Evolutionary conservation across 164 flowering plant genomes (phyloP), one percentile per base, ranked within the genome.

Genomic region (Vitis amurensis): DNA sequence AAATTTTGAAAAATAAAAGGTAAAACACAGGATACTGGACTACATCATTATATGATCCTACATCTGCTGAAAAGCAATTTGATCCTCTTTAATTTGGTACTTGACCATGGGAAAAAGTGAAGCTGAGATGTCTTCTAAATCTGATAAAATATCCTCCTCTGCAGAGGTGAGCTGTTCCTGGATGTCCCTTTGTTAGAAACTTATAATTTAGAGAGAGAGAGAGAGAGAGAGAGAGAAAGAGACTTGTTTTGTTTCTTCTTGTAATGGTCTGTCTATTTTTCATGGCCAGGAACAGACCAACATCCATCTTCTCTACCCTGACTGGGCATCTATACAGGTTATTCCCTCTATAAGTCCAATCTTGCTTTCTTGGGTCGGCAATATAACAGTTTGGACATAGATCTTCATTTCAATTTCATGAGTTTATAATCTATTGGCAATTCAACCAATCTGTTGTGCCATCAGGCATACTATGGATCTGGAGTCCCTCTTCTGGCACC

Each of bases 401-500:
- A 23, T 59, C 10, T 11, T 29, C 27, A 27, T 19, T 10, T 61
- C 11, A 11, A 60, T 12, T 53, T 12, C 9, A 11, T 63, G 10
- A 37, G 44, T 37, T 37, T 37, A 37, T 2, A 15, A 59, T 49
- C 4, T 50, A 27, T 3, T 29, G 37, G 58, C 3, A 2, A 29
- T 16, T 49, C 11, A 23, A 47, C 37, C 27, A 29, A 4, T 63
- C n/a, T 27, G 61, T 50, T 55, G 12, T 9, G 17, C 72, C 50
- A 76, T 50, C 76, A 82, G 85, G 83, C 85, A 58, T 82, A 75
- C 63, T 82, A 79, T 77, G 76, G 80, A 12, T 74, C 74, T 44
- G 83, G 82, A 37, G 66, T 78, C 50, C 50, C 78, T 64, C 15
- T 82, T 53, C 79, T 79, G 47, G 80, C 78, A n/a, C 79, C 83